Conservation (phyloP, 768 basidiomycete genomes). For the Mycena vitilis region DNA sequence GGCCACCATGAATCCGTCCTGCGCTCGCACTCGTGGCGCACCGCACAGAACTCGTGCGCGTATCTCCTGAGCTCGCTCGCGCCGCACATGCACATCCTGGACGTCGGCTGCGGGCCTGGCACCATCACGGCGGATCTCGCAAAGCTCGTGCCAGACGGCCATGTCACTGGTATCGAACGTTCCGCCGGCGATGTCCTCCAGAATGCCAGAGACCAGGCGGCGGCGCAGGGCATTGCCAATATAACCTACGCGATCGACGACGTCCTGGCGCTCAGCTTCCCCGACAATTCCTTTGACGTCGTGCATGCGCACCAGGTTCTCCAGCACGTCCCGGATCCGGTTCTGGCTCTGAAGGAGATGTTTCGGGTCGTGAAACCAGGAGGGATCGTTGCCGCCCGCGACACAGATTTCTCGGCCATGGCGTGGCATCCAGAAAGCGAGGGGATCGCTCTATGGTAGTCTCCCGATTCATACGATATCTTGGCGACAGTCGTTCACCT, state of each 20-base stretch:
- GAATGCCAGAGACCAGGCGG: conserved; percentile 47
- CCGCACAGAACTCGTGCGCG: conserved; percentile 55
- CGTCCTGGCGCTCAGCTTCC: conserved; percentile 48
- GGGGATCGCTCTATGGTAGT: conserved; percentile 39
- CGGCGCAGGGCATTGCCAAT: conserved; percentile 47
- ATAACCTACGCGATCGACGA: conserved; percentile 54
- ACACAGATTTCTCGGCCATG: conserved; percentile 50
- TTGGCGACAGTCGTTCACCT: not conserved
- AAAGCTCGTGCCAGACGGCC: conserved; percentile 50
- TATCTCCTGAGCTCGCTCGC: conserved; percentile 53
- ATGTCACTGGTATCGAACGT: conserved; percentile 57
- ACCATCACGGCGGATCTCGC: conserved; percentile 62
- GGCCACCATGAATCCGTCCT: conserved; percentile 46
- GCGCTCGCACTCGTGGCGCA: conserved; percentile 50
- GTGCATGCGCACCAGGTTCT: conserved; percentile 64
- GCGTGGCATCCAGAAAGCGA: conserved; percentile 50
- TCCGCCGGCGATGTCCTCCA: conserved; percentile 47
- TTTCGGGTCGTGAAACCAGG: conserved; percentile 57
- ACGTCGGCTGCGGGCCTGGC: conserved; percentile 66
- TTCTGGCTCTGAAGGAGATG: conserved; percentile 60
- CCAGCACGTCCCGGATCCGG: conserved; percentile 57
- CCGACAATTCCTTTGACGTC: conserved; percentile 59
- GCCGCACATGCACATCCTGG: conserved; percentile 56
- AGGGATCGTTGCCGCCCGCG: conserved; percentile 59
- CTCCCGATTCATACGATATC: not conserved